Percentiles rank a stretch among this genome's conserved stretches.
These are phyloP conservation scores for Chalciporus piperatus DNA, from an alignment of 768 basidiomycete species.

Conservation along the genomic window DNA sequence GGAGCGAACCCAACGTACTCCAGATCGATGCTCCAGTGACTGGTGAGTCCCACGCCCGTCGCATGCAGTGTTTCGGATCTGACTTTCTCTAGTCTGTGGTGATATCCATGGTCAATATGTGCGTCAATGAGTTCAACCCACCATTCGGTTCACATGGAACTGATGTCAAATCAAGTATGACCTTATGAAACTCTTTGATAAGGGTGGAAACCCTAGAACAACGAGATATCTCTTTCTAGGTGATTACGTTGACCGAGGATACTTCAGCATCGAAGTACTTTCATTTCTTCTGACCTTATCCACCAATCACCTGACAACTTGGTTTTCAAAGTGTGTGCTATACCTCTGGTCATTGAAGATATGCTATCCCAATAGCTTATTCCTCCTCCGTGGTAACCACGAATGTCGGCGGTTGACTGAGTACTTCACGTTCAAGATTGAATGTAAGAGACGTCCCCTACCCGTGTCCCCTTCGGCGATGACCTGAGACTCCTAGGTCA, in stretches of 20 bases:
- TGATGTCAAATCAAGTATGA: constrained; percentile 50
- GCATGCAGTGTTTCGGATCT: not conserved
- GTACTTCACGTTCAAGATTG: constrained; percentile 61
- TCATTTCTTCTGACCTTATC: not conserved
- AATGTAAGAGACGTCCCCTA: constrained; percentile 28
- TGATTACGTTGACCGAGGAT: constrained; percentile 74
- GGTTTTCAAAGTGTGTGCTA: constrained; percentile 43
- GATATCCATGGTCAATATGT: constrained; percentile 24
- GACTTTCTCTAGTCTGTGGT: constrained; percentile 14
- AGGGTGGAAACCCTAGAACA: constrained; percentile 70
- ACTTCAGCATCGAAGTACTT: constrained; percentile 69
- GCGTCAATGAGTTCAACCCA: constrained; percentile 14
- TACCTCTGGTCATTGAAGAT: constrained; percentile 65
- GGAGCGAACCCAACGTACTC: constrained; percentile 60
- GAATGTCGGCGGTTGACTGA: constrained; percentile 66
- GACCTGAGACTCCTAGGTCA: constrained; percentile 42
- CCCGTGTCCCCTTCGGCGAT: constrained; percentile 3
- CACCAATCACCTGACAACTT: constrained; percentile 1
- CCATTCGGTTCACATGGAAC: not conserved
- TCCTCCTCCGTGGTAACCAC: constrained; percentile 63
- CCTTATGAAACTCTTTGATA: constrained; percentile 77
- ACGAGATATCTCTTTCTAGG: constrained; percentile 74
- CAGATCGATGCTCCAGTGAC: constrained; percentile 74
- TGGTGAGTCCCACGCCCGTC: constrained; percentile 37
- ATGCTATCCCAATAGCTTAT: constrained; percentile 58